These are phyloP conservation scores for Fraxinus pennsylvanica DNA, from an alignment of 257 asterid genomes.

Conservation along the genomic window DNA sequence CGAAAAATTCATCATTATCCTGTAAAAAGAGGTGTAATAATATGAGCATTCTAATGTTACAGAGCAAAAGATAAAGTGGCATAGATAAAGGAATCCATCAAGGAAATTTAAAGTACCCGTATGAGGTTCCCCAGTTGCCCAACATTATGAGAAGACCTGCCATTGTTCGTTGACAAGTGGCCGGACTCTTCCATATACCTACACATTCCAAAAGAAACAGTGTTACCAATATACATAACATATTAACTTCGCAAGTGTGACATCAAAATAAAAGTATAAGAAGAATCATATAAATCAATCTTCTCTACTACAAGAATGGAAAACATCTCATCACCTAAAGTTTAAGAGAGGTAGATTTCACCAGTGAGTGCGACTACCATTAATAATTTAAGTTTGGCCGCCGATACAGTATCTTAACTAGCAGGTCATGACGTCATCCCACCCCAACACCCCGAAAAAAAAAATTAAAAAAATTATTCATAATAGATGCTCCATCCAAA, in stretches of 20 bases:
- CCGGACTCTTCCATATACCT: conserved; percentile 83
- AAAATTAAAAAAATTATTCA: not conserved
- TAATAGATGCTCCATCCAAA: not conserved
- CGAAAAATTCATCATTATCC: conserved; percentile 95
- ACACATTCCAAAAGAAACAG: conserved; percentile 27
- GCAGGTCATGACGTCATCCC: not conserved
- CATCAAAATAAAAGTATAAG: conserved; percentile 1
- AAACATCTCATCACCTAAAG: not conserved
- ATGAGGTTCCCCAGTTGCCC: conserved; percentile 92
- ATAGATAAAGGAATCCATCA: conserved; percentile 2
- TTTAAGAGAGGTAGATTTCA: not conserved
- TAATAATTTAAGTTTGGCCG: not conserved
- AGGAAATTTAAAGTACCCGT: conserved; percentile 53
- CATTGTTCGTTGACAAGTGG: conserved; percentile 62
- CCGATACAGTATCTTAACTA: not conserved
- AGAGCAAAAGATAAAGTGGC: not conserved
- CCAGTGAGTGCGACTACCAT: not conserved
- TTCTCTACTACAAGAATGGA: not conserved
- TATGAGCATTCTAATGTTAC: conserved; percentile 15
- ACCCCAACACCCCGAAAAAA: not conserved
- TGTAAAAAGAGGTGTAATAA: conserved; percentile 41
- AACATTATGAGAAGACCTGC: conserved; percentile 78
- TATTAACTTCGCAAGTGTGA: conserved; percentile 1
- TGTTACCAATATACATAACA: not conserved
- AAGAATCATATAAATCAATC: not conserved